A percentile compares a stretch with the other conserved stretches of the same genome.
phyloP scores from a whole-genome alignment of 1,284 basidiomycete genomes.

The Singerocomus inundabilis region DNA sequence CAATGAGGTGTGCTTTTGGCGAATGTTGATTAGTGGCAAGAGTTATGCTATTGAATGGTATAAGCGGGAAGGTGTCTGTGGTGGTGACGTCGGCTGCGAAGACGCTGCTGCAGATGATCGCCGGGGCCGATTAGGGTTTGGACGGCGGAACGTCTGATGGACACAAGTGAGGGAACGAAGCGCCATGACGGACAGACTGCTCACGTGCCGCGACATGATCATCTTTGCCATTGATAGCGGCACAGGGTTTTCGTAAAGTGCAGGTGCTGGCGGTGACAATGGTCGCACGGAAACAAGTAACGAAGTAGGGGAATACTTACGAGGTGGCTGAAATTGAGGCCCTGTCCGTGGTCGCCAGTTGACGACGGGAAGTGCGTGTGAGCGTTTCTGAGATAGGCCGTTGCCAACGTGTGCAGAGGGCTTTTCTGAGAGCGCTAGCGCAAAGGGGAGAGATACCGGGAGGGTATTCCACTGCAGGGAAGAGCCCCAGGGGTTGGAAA shows the following conservation, averaged over 20 bases:
- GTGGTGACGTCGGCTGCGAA: slow-evolving; percentile 24
- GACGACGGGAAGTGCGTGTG: slow-evolving; percentile 15
- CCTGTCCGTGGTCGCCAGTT: slow-evolving; percentile 25
- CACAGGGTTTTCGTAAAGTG: slow-evolving; percentile 34
- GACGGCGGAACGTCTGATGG: slow-evolving; percentile 31
- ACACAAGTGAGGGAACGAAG: background rate
- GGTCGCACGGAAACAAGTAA: background rate
- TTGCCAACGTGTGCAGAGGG: slow-evolving; percentile 7
- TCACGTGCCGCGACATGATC: slow-evolving; percentile 35
- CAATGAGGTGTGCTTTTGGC: slow-evolving; percentile 19
- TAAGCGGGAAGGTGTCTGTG: slow-evolving; percentile 34
- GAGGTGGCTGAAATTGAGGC: slow-evolving; percentile 34
- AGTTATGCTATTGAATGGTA: slow-evolving; percentile 35
- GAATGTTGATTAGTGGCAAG: slow-evolving; percentile 13
- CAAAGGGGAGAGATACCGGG: slow-evolving; percentile 29
- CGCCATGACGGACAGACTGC: slow-evolving; percentile 5
- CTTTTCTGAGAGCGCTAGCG: slow-evolving; percentile 25
- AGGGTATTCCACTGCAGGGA: slow-evolving; percentile 29
- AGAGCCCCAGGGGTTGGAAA: slow-evolving; percentile 16
- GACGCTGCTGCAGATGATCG: slow-evolving; percentile 22
- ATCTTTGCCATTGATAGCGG: slow-evolving; percentile 36
- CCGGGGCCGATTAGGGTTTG: slow-evolving; percentile 32
- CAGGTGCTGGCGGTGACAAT: slow-evolving; percentile 23
- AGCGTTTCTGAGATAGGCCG: slow-evolving; percentile 9
- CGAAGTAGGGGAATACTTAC: slow-evolving; percentile 17